A percentile compares a stretch with the other conserved stretches of the same genome.
These are phyloP conservation scores for Sphaceloma murrayae DNA, from an alignment of 2,329 filamentous ascomycete genomes.

Conservation along the genomic window DNA sequence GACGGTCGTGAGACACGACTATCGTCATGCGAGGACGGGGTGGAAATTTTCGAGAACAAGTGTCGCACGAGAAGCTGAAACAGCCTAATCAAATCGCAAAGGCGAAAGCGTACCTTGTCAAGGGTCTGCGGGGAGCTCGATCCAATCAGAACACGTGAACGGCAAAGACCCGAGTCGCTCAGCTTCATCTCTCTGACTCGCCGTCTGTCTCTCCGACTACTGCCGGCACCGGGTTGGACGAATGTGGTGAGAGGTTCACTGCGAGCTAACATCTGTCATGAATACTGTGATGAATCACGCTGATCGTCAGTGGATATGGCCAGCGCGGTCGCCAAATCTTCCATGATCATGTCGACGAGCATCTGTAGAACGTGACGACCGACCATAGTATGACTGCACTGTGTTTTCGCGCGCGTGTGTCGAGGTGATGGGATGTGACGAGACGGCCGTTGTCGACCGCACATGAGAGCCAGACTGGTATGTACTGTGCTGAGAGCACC, in stretches of 20 bases:
- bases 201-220: neutral
- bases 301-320: too few relatives aligned
- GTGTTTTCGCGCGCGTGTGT: conserved; percentile 11
- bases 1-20: conserved; percentile 6
- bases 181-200: neutral
- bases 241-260: too few relatives aligned
- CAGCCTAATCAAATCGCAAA: too few relatives aligned
- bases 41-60: conserved; percentile 13
- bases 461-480: neutral
- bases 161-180: neutral
- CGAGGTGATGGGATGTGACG: conserved; percentile 7
- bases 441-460: conserved; percentile 4
- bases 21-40: neutral
- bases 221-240: too few relatives aligned
- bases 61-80: conserved; percentile 11
- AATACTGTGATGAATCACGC: too few relatives aligned
- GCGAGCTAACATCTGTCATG: too few relatives aligned
- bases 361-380: too few relatives aligned
- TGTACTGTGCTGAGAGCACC: too few relatives aligned
- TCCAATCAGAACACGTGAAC: neutral
- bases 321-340: too few relatives aligned
- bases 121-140: neutral
- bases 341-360: too few relatives aligned
- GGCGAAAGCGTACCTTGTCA: too few relatives aligned
- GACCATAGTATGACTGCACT: too few relatives aligned